These are phyloP conservation scores for Leishmania tarentolae DNA, from an alignment of 208 protist species.

Conservation along the genomic window DNA sequence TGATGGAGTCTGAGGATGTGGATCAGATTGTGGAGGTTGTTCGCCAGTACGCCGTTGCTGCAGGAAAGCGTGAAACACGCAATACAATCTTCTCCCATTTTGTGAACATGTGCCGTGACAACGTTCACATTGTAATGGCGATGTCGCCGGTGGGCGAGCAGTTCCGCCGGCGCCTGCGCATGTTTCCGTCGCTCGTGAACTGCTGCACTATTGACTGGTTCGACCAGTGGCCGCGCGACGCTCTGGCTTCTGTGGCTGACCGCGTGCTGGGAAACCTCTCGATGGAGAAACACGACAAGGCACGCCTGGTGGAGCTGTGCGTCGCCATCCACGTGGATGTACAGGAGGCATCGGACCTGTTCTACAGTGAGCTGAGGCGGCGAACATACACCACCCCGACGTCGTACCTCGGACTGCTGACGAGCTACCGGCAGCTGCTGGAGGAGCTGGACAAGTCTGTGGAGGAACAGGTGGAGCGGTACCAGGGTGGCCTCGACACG, in stretches of 20 bases:
- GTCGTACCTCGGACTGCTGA: slow-evolving; percentile 95
- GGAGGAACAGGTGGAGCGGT: slow-evolving; percentile 74
- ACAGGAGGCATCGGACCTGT: slow-evolving; percentile 84
- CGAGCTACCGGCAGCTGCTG: slow-evolving; percentile 87
- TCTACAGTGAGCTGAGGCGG: slow-evolving; percentile 93
- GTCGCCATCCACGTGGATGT: slow-evolving; percentile 93
- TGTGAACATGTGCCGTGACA: slow-evolving; percentile 92
- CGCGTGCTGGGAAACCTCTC: slow-evolving; percentile 65
- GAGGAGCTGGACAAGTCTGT: slow-evolving; percentile 83
- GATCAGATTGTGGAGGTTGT: slow-evolving; percentile 93
- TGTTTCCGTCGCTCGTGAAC: slow-evolving; percentile 98
- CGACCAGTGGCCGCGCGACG: slow-evolving; percentile 95
- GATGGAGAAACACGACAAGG: slow-evolving; percentile 63
- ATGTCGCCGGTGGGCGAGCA: slow-evolving; percentile 96
- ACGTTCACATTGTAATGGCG: slow-evolving; percentile 96
- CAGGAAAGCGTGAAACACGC: slow-evolving; percentile 93
- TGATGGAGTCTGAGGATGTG: slow-evolving; percentile 96
- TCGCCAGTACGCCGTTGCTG: slow-evolving; percentile 78
- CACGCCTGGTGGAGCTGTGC: slow-evolving; percentile 84
- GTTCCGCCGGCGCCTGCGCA: slow-evolving; percentile 94
- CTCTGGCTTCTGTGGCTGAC: slow-evolving; percentile 90
- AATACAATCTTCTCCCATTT: slow-evolving; percentile 94
- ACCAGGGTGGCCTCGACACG: slow-evolving; percentile 93
- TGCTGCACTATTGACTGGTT: slow-evolving; percentile 99
- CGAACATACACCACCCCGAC: slow-evolving; percentile 97